Conservation (phyloP, 495 filamentous ascomycete genomes). For the Talaromyces ruber region DNA sequence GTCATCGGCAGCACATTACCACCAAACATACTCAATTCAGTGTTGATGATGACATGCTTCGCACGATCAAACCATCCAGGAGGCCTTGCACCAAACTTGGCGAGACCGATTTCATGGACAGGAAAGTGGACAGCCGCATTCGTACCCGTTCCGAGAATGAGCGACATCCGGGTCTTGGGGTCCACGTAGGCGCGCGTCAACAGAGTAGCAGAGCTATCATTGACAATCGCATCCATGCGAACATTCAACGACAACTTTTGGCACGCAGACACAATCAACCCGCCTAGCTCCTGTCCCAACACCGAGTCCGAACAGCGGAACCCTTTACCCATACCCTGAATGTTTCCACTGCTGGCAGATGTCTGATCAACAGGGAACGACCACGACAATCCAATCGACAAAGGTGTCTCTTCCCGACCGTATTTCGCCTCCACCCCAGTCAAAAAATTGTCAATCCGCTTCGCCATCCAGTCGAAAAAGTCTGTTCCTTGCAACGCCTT, state of each 20-base stretch:
- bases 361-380: conserved; percentile 62
- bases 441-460: conserved; percentile 48
- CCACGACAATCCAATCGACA: conserved; percentile 59
- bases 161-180: conserved; percentile 56
- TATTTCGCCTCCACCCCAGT: conserved; percentile 28
- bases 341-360: conserved; percentile 45
- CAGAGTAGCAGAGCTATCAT: conserved; percentile 76
- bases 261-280: conserved; percentile 50
- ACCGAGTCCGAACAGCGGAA: conserved; percentile 51
- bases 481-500: conserved; percentile 42
- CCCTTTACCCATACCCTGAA: conserved; percentile 61
- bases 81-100: conserved; percentile 45
- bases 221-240: conserved; percentile 65
- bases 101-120: conserved; percentile 52
- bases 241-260: conserved; percentile 38
- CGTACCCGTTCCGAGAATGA: conserved; percentile 80
- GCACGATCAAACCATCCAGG: conserved; percentile 39
- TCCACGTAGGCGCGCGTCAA: conserved; percentile 68
- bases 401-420: conserved; percentile 23
- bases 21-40: conserved; percentile 82
- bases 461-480: conserved; percentile 67
- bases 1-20: conserved; percentile 58
- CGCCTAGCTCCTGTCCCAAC: conserved; percentile 48
- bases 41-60: conserved; percentile 70
- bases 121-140: conserved; percentile 73